phyloP scores from a whole-genome alignment of 345 rosid species.

The Populus davidiana region DNA sequence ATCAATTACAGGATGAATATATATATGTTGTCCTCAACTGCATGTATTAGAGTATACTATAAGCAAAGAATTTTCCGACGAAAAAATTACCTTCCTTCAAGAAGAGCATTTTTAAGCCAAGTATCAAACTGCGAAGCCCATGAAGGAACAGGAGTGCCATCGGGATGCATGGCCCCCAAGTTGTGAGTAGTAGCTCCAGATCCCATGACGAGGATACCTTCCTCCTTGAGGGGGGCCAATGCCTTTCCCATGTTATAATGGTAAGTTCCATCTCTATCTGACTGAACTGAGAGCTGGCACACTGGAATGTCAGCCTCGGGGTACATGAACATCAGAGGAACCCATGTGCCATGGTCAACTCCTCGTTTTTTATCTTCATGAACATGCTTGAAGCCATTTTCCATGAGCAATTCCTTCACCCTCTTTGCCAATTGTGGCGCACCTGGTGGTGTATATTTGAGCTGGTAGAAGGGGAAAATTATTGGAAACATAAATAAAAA shows the following conservation, averaged over 20 bases:
- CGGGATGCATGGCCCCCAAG: conserved; percentile 42
- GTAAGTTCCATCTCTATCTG: conserved; percentile 45
- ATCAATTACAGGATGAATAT: background rate
- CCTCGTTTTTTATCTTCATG: conserved; percentile 67
- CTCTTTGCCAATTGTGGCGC: conserved; percentile 72
- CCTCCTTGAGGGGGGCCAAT: conserved; percentile 68
- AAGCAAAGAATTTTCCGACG: background rate
- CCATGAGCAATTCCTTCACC: conserved; percentile 64
- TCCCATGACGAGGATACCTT: conserved; percentile 85
- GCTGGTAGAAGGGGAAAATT: conserved; percentile 30
- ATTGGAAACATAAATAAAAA: background rate
- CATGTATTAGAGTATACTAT: background rate
- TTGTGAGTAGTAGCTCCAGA: conserved; percentile 88
- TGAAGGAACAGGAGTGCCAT: conserved; percentile 28
- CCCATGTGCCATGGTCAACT: conserved; percentile 97
- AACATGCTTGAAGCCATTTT: conserved; percentile 53
- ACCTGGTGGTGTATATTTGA: conserved; percentile 88
- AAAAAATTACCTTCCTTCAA: conserved; percentile 65
- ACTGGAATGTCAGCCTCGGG: conserved; percentile 82
- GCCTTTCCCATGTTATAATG: conserved; percentile 93
- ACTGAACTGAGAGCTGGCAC: conserved; percentile 84
- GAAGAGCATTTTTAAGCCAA: conserved; percentile 79
- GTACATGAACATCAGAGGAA: conserved; percentile 87
- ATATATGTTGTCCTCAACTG: background rate
- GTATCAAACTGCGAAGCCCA: conserved; percentile 82